Evolutionary conservation across 345 rosid genomes (phyloP), one percentile per base, ranked within the genome.

Genomic region (Gossypium longicalyx): DNA sequence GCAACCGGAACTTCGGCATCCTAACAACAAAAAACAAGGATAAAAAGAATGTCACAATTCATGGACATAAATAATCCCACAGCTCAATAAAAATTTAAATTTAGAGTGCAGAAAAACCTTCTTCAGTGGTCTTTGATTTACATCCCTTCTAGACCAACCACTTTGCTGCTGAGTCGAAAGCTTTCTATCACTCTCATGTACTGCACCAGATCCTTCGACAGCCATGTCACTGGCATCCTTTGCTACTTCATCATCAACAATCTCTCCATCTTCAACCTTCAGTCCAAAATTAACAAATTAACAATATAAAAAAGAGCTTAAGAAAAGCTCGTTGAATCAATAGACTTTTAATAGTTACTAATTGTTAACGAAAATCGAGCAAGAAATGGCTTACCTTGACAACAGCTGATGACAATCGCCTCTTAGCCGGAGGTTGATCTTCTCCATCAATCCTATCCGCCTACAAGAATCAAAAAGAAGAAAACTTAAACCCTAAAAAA

Each of bases 381-480:
- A 48, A 68, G 44, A 49, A 27, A 69, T 25, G 13, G 23, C 2
- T 64, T 71, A 93, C 99, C 99, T 91, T 95, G 67, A 91, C 94
- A 82, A 93, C 97, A 17, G 97, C 97, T 22, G 99, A 95, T 67
- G 85, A 83, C 72, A 95, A 93, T 53, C 99, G 84, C 75, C 93
- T 81, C 83, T 95, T 95, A 2, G 94, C 89, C 19, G 91, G 97
- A 73, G 91, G 98, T 78, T 93, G 97, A 77, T 91, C 97, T 77
- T 88, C 97, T 16, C 48, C 75, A 9, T 89, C 88, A 66, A 74
- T 81, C 75, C 93, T 88, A 43, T 91, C 97, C 69, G 90, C 98
- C 98, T 93, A 82, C 51, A 80, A 62, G 44, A 67, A 38, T 19
- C 48, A 20, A 19, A 62, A 49, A 19, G 3, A 43, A 7, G n/a